Evolutionary conservation across 306 rosid genomes (phyloP).

Genomic region (Castanea crenata): DNA sequence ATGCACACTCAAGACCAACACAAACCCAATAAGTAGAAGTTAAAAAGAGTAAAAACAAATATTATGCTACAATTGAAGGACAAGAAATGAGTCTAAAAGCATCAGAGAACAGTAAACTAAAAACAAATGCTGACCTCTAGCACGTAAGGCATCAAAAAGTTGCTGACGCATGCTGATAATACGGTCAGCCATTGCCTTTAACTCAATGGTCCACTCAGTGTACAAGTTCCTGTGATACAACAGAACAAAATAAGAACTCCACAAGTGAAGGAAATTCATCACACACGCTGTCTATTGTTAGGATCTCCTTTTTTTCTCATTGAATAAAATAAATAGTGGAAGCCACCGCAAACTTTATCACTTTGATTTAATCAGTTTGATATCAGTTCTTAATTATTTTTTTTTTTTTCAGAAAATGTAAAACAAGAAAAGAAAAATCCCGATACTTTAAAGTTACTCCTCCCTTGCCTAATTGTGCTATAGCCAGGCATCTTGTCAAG

Average conservation of each 20-base stretch:
- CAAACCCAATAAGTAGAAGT: background rate
- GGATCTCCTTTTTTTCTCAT: background rate
- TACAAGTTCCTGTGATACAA: conserved; percentile 53
- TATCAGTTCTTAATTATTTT: background rate
- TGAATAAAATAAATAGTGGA: background rate
- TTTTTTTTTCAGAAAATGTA: background rate
- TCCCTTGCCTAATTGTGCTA: background rate
- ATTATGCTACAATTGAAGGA: background rate
- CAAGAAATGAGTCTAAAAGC: background rate
- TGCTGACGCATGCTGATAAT: conserved; percentile 91
- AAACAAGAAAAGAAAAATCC: background rate
- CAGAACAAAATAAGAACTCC: background rate
- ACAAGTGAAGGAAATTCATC: conserved; percentile 3
- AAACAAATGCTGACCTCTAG: conserved; percentile 60
- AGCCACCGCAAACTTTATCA: conserved; percentile 11
- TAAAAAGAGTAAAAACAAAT: background rate
- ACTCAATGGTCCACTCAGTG: conserved; percentile 91
- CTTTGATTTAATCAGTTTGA: background rate
- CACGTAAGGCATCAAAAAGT: conserved; percentile 76
- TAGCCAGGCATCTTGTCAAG: background rate
- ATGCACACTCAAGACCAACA: conserved; percentile 9
- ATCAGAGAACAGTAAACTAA: background rate
- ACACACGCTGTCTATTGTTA: background rate
- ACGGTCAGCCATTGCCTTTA: conserved; percentile 98
- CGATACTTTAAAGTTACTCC: background rate